phyloP scores from a whole-genome alignment of 805 yeast genomes.

The Saturnispora saitoi region DNA sequence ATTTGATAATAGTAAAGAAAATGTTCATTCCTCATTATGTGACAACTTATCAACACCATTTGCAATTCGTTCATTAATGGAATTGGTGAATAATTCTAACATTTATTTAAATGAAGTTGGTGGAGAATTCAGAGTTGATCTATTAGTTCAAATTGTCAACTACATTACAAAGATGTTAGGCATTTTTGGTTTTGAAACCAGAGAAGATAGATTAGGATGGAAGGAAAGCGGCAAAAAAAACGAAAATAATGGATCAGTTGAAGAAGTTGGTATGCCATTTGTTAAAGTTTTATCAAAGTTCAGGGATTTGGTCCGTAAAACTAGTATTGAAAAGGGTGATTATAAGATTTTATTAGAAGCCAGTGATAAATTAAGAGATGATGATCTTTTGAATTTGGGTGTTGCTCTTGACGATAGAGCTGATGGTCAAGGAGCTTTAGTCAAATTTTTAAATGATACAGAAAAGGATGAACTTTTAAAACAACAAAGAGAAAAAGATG shows the following conservation, averaged over 20 bases:
- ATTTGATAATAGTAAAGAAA: conserved; percentile 43
- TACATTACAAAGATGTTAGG: conserved; percentile 66
- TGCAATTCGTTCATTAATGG: conserved; percentile 57
- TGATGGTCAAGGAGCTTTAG: conserved; percentile 66
- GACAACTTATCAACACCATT: conserved; percentile 80
- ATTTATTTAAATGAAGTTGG: conserved; percentile 54
- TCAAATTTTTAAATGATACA: conserved; percentile 64
- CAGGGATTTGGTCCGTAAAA: conserved; percentile 70
- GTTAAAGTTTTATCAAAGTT: conserved; percentile 68
- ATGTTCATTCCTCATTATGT: conserved; percentile 71
- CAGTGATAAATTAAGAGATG: conserved; percentile 66
- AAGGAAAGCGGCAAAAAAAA: conserved; percentile 27
- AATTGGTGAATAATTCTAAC: conserved; percentile 63
- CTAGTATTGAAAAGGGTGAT: conserved; percentile 57
- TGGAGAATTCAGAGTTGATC: conserved; percentile 53
- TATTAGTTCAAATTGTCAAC: conserved; percentile 50
- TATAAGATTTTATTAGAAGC: conserved; percentile 50
- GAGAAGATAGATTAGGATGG: conserved; percentile 80
- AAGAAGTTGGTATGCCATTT: conserved; percentile 72
- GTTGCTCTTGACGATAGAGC: conserved; percentile 85
- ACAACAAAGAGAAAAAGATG: conserved; percentile 53
- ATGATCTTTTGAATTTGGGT: conserved; percentile 64
- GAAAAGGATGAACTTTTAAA: conserved; percentile 59
- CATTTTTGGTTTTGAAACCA: conserved; percentile 67
- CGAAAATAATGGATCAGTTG: conserved; percentile 30